These are phyloP conservation scores for Byssoonygena ceratinophila DNA, from an alignment of 2,329 filamentous ascomycete species.

Conservation along the genomic window DNA sequence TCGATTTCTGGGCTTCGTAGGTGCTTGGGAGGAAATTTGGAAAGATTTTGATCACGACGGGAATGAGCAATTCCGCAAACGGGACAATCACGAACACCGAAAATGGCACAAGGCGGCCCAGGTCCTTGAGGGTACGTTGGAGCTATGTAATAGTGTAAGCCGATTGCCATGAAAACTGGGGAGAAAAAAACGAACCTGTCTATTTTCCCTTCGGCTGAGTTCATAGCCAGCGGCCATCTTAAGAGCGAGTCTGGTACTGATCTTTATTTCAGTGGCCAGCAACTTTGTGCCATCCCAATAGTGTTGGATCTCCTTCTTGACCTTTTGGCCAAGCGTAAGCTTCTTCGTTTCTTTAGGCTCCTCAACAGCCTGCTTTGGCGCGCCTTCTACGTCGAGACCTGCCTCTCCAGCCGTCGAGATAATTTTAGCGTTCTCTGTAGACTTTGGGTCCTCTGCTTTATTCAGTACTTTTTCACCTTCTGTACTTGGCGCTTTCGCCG, in stretches of 20 bases:
- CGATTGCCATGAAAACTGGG: not conserved
- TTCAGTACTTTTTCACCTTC: slow-evolving; percentile 16
- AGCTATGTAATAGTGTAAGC: slow-evolving; percentile 40
- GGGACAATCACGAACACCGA: slow-evolving; percentile 95
- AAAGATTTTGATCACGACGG: slow-evolving; percentile 85
- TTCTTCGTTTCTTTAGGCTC: slow-evolving; percentile 68
- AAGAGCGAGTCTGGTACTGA: slow-evolving; percentile 78
- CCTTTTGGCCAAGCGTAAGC: slow-evolving; percentile 76
- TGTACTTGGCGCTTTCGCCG: not conserved
- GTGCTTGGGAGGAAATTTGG: slow-evolving; percentile 96
- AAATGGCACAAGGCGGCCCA: slow-evolving; percentile 86
- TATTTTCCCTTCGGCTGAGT: slow-evolving; percentile 81
- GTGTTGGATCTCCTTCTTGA: slow-evolving; percentile 86
- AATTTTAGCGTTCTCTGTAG: slow-evolving; percentile 23
- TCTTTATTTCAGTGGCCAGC: slow-evolving; percentile 80
- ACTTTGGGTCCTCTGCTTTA: not conserved
- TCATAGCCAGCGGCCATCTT: slow-evolving; percentile 99
- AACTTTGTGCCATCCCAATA: slow-evolving; percentile 99
- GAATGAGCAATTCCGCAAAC: slow-evolving; percentile 85
- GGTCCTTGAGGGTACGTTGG: slow-evolving; percentile 83
- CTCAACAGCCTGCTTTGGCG: slow-evolving; percentile 50
- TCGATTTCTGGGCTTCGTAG: slow-evolving; percentile 83
- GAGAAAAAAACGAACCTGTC: slow-evolving; percentile 48
- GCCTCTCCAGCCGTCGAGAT: slow-evolving; percentile 27
- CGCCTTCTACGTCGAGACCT: slow-evolving; percentile 11